These are phyloP conservation scores for Anethum foeniculum DNA, from an alignment of 140 eudicot species.

Conservation along the genomic window DNA sequence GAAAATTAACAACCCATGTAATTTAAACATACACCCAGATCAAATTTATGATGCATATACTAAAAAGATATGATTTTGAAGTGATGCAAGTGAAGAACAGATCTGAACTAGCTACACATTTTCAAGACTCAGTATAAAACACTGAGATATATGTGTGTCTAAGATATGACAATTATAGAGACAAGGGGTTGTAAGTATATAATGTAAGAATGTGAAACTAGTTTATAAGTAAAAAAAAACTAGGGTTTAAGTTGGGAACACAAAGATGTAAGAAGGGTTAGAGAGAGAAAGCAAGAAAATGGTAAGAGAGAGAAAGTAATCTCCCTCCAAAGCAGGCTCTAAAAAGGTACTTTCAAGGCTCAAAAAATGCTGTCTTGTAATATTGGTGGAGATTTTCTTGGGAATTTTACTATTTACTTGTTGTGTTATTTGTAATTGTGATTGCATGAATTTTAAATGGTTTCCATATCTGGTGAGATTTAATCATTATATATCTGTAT, in stretches of 20 bases:
- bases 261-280: background rate
- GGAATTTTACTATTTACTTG: background rate
- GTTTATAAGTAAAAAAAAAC: background rate
- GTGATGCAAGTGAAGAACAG: background rate
- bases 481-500: no score
- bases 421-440: background rate
- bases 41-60: background rate
- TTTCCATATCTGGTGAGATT: background rate
- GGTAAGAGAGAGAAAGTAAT: background rate
- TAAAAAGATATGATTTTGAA: background rate
- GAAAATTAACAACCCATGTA: background rate
- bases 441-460: background rate
- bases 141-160: background rate
- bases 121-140: background rate
- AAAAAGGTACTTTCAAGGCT: constrained; percentile 7
- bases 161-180: background rate
- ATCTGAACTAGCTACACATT: background rate
- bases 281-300: constrained; percentile 2
- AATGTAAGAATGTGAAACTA: background rate
- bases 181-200: background rate
- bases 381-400: background rate
- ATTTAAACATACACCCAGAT: background rate
- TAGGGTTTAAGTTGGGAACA: constrained; percentile 8
- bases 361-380: constrained; percentile 7
- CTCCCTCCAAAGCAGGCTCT: constrained; percentile 15